Percentiles rank a stretch among this genome's conserved stretches.
Evolutionary conservation across 2,329 filamentous ascomycete genomes (phyloP).

Genomic region (Elsinoe ampelina): DNA sequence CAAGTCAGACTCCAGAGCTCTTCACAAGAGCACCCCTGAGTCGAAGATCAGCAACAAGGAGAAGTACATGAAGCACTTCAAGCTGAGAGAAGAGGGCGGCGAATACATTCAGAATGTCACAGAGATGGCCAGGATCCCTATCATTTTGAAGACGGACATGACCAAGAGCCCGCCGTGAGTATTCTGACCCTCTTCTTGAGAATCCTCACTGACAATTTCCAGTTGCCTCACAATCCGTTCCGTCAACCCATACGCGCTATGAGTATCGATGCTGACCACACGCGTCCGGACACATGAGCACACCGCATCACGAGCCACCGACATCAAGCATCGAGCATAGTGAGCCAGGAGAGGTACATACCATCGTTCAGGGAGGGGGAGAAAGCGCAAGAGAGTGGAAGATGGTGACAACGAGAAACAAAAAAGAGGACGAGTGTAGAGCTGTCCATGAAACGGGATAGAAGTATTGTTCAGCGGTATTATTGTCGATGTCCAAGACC

Average conservation of each 20-base stretch:
- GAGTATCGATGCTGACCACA: constrained; percentile 17
- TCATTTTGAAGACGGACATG: constrained; percentile 96
- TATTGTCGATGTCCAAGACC: neutral
- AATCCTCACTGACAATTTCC: constrained; percentile 31
- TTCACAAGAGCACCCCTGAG: constrained; percentile 61
- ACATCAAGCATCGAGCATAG: neutral
- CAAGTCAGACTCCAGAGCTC: constrained; percentile 87
- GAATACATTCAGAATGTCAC: constrained; percentile 97
- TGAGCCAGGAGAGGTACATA: neutral
- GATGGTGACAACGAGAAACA: neutral
- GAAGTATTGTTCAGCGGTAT: neutral
- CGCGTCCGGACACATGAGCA: neutral
- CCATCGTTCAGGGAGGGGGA: neutral
- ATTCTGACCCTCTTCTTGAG: neutral
- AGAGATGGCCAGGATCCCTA: constrained; percentile 95
- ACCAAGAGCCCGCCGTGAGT: constrained; percentile 99
- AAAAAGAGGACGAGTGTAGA: neutral
- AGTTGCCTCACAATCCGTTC: constrained; percentile 79
- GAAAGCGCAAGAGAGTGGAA: neutral
- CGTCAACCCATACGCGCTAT: constrained; percentile 65
- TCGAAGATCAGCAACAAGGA: constrained; percentile 83
- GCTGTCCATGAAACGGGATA: neutral
- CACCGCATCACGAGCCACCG: neutral
- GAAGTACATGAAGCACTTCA: constrained; percentile 87
- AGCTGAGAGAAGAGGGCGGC: constrained; percentile 80